A percentile compares a stretch with the other conserved stretches of the same genome.
Evolutionary conservation across 2,329 filamentous ascomycete species (phyloP).

Genomic region (Ophiocordyceps sinensis): DNA sequence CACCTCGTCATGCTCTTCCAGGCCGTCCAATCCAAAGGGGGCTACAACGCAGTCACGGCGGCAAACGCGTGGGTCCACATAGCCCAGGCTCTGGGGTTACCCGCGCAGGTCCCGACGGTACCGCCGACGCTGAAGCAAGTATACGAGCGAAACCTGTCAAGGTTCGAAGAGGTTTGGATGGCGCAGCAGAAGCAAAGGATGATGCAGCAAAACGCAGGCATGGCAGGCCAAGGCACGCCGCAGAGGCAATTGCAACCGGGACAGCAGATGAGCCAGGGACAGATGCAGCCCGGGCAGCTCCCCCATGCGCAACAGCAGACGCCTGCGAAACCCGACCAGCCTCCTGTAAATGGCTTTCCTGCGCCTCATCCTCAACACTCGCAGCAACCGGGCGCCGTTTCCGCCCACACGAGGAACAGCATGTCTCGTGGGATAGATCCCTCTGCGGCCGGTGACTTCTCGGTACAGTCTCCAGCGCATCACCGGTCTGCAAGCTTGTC

Average conservation of each 20-base stretch:
- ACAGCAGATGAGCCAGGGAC: constrained; percentile 17
- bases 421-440: constrained; percentile 36
- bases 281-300: constrained; percentile 17
- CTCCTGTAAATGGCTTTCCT: constrained; percentile 21
- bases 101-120: constrained; percentile 50
- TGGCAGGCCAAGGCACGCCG: constrained; percentile 7
- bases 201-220: constrained; percentile 26
- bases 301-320: constrained; percentile 17
- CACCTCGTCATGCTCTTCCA: constrained; percentile 67
- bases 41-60: constrained; percentile 58
- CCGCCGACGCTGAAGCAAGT: constrained; percentile 54
- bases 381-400: constrained; percentile 3
- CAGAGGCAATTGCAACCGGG: constrained; percentile 24
- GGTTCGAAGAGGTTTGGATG: constrained; percentile 60
- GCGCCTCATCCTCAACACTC: constrained; percentile 14
- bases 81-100: constrained; percentile 49
- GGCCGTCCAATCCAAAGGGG: constrained; percentile 58
- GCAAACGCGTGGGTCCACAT: constrained; percentile 62
- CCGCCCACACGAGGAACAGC: constrained; percentile 32
- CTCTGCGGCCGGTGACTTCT: constrained; percentile 21
- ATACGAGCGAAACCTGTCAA: constrained; percentile 61
- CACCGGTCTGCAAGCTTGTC: constrained; percentile 26
- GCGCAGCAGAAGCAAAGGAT: constrained; percentile 39
- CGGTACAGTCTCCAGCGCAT: constrained; percentile 30
- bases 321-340: constrained; percentile 26